phyloP scores from a whole-genome alignment of 2,329 filamentous ascomycete genomes.

The Penicillium palitans region DNA sequence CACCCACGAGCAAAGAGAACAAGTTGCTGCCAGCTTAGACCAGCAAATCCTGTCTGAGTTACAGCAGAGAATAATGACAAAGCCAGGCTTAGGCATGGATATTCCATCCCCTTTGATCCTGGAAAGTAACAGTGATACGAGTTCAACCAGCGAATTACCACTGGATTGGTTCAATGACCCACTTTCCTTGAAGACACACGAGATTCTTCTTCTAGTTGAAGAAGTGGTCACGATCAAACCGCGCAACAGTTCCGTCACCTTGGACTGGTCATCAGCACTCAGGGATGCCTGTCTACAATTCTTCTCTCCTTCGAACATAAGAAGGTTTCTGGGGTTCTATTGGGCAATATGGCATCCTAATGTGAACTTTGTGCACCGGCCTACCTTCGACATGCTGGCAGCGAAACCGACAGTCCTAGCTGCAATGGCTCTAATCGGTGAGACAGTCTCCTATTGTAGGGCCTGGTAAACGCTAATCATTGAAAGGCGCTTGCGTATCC shows the following conservation, averaged over 20 bases:
- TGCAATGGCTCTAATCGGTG: slow-evolving; percentile 40
- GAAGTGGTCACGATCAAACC: slow-evolving; percentile 39
- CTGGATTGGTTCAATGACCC: slow-evolving; percentile 24
- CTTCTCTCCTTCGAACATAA: slow-evolving; percentile 24
- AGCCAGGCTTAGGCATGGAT: neutral
- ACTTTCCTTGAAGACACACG: slow-evolving; percentile 34
- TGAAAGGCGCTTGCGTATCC: slow-evolving; percentile 29
- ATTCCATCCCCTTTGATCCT: slow-evolving; percentile 4
- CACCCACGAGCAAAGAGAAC: slow-evolving; percentile 34
- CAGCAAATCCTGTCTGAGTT: neutral
- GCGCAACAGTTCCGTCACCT: slow-evolving; percentile 36
- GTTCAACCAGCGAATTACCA: slow-evolving; percentile 7
- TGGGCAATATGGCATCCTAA: slow-evolving; percentile 44
- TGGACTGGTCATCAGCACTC: slow-evolving; percentile 36
- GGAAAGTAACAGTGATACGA: slow-evolving; percentile 7
- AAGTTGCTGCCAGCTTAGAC: slow-evolving; percentile 16
- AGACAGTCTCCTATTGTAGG: neutral
- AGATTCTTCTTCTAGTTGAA: slow-evolving; percentile 38
- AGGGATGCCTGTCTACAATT: slow-evolving; percentile 29
- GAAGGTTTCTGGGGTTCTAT: slow-evolving; percentile 35
- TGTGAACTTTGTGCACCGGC: slow-evolving; percentile 38
- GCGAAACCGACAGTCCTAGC: slow-evolving; percentile 36
- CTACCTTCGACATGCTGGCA: slow-evolving; percentile 35
- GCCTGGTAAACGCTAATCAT: neutral
- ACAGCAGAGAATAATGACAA: neutral